Conservation (phyloP, 768 basidiomycete species). For the Rhodotorula toruloides region DNA sequence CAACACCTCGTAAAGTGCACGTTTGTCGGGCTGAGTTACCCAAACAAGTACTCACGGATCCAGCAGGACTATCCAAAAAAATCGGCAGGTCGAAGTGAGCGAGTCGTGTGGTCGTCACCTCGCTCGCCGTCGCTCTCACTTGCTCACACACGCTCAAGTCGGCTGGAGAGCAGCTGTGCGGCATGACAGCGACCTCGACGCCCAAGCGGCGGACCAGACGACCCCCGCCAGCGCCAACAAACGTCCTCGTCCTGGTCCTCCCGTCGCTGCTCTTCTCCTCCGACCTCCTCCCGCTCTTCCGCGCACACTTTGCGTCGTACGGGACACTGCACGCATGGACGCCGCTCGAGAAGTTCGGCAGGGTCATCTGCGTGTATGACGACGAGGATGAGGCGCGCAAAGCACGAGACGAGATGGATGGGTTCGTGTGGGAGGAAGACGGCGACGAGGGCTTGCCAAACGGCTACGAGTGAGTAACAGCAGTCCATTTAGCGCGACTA, state of each 20-base stretch:
- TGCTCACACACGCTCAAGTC: background rate
- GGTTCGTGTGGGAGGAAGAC: slow-evolving; percentile 43
- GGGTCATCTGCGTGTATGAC: slow-evolving; percentile 36
- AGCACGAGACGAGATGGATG: slow-evolving; percentile 55
- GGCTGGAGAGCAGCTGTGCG: no score
- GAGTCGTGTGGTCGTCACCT: no score
- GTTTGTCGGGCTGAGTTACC: no score
- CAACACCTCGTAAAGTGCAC: no score
- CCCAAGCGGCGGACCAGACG: background rate
- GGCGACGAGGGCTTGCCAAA: slow-evolving; percentile 57
- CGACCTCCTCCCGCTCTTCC: slow-evolving; percentile 42
- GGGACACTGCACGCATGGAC: slow-evolving; percentile 81
- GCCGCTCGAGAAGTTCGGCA: slow-evolving; percentile 27
- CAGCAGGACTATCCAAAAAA: no score
- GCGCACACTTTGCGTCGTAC: slow-evolving; percentile 66
- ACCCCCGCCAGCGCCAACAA: slow-evolving; percentile 52
- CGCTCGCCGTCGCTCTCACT: background rate
- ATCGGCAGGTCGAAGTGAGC: no score
- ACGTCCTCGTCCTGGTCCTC: slow-evolving; percentile 77
- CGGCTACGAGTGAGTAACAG: background rate
- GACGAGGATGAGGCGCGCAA: slow-evolving; percentile 60
- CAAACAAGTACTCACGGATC: no score
- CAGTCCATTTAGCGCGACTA: background rate
- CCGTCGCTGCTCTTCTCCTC: slow-evolving; percentile 71
- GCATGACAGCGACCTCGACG: no score